Base-by-base conservation (phyloP, 805 yeast species). In the Saturnispora galanensis region DNA sequence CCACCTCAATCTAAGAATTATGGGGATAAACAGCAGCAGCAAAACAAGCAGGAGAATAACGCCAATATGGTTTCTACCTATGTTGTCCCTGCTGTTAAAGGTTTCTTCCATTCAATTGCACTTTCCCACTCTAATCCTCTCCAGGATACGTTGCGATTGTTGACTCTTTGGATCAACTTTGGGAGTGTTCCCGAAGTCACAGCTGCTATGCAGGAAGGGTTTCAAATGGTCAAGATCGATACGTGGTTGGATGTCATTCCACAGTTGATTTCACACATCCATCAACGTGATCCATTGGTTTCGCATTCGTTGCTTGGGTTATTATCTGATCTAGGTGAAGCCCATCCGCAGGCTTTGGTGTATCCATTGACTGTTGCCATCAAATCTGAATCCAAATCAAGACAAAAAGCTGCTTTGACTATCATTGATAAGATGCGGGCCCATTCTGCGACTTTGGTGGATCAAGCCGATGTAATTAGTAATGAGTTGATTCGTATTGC, bases 171-270 rank as follows among this genome's bases (percentile, higher is more conserved):
- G 98, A 88, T 93, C 65, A 84, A 85, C 28, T 93, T 84, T 66
- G 98, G 98, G 59, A 97, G 97, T 29, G 73, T 84, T 35, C 79
- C 86, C 0, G 96, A 88, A 47, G 95, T 96, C 2, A 84, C 96
- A 0, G 81, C 75, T 47, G 95, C 97, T 0, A 81, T 93, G 75
- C 73, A 77, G 36, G 95, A 87, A 55, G 98, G 99, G 0, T 86
- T 90, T 56, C 76, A 79, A 50, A 77, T 87, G 79, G 88, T 93
- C 13, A 82, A 81, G 52, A 77, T 89, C 44, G 97, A 89, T 54
- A 85, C 85, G 1, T 94, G 98, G 98, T 67, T 93, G 30, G 94
- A 89, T 55, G 97, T 93, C 31, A 73, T 93, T 36, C 97, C 99
- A 0, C 99, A 93, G 63, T 70, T 93, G 54, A 90, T 93, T 51